Percentiles rank a stretch among this genome's conserved stretches.
These are phyloP conservation scores for Colletotrichum somersetense DNA, from an alignment of 2,329 filamentous ascomycete genomes.

Conservation along the genomic window DNA sequence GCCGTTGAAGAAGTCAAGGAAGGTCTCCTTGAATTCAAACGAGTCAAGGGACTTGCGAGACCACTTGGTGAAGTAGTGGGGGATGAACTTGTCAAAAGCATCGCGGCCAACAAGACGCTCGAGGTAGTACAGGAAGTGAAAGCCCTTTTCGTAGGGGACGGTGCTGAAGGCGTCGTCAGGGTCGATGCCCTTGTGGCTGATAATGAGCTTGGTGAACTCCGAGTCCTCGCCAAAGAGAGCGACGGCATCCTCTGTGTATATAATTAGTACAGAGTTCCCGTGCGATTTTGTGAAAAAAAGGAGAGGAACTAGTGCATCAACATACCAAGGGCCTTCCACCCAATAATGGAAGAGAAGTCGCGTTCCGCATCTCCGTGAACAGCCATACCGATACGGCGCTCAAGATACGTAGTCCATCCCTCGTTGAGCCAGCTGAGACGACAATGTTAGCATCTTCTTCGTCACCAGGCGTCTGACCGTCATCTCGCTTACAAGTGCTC, in stretches of 20 bases:
- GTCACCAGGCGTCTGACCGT: too few relatives aligned
- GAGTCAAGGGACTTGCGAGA: conserved; percentile 90
- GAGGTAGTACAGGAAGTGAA: conserved; percentile 91
- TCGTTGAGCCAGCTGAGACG: conserved; percentile 72
- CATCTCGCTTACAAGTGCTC: conserved; percentile 75
- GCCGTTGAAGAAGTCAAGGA: conserved; percentile 84
- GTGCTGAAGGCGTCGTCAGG: conserved; percentile 96
- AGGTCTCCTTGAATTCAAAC: conserved; percentile 91
- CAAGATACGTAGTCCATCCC: conserved; percentile 95
- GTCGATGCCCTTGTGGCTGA: conserved; percentile 89
- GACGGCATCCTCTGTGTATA: conserved; percentile 76
- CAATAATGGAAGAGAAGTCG: conserved; percentile 95
- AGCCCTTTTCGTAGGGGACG: conserved; percentile 96
- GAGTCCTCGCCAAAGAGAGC: conserved; percentile 84
- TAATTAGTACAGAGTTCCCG: background rate
- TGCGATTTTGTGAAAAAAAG: background rate
- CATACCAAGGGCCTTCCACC: conserved; percentile 85
- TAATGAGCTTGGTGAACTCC: conserved; percentile 91
- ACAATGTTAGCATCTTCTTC: conserved; percentile 10
- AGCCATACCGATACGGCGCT: conserved; percentile 82
- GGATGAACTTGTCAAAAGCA: conserved; percentile 96
- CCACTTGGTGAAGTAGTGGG: conserved; percentile 91
- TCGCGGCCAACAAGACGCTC: conserved; percentile 86
- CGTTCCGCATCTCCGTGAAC: conserved; percentile 88
- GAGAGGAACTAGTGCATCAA: background rate